Evolutionary conservation across 2,329 filamentous ascomycete species (phyloP), one percentile per base, ranked within the genome.

Genomic region (Penicillium thymicola): DNA sequence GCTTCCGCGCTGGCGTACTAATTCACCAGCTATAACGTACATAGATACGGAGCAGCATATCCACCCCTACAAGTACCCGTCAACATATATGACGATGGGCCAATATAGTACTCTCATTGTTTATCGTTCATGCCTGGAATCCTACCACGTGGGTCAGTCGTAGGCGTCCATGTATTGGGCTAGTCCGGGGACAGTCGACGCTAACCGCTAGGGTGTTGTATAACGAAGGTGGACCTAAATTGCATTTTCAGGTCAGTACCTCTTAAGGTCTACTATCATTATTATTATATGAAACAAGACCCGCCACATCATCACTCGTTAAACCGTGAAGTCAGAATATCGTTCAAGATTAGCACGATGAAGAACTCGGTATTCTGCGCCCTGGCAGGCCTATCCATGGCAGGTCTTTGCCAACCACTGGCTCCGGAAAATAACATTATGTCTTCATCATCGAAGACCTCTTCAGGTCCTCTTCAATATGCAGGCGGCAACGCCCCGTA

Each of bases 401-500:
- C 14, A 13, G 37, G 37, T 13, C 5, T 7, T 23, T 40, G 37
- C 5, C 18, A 21, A 18, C 52, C 61, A 11, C 36, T 37, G 8
- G 16, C 36, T 9, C 36, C 36, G 4, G 8, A 9, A 11, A 37
- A 37, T 16, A n/a, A 37, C 36, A 37, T 37, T 8, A 2, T 37
- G 16, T 37, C 18, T 10, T 5, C 16, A 18, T 18, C 36, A 18
- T 54, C 54, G 4, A 55, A 48, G 23, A 47, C 30, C 0, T 41
- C 37, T 16, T 41, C 47, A 7, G 59, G 78, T 56, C 79, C 81
- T 9, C 68, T 83, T 50, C 66, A 76, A 41, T 80, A 78, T 69
- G 62, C 82, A 14, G 82, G 81, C 21, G 81, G 77, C 28, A 84
- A 84, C 59, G 77, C 80, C 18, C 82, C 82, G 2, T 84, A 78